Evolutionary conservation across 352 stramenopile genomes (phyloP).

Genomic region (Aphanomyces cochlioides): DNA sequence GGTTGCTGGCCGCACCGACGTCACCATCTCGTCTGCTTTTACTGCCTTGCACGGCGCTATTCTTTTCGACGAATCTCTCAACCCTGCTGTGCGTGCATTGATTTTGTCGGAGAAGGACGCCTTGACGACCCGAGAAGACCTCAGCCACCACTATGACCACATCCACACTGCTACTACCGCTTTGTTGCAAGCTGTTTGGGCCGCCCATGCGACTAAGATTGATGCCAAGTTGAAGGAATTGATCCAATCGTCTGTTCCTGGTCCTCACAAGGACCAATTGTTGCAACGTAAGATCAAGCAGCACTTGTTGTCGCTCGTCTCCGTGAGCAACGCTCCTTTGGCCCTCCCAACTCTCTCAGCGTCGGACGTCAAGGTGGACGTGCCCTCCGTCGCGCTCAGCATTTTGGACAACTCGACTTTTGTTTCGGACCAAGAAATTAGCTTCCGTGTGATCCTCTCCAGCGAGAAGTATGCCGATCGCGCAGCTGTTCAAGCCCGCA

Average conservation of each 20-base stretch:
- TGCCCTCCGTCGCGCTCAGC: slow-evolving; percentile 46
- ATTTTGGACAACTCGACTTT: slow-evolving; percentile 68
- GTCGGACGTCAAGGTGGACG: slow-evolving; percentile 26
- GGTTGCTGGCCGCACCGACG: slow-evolving; percentile 43
- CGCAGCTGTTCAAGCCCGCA: slow-evolving; percentile 56
- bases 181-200: slow-evolving; percentile 65
- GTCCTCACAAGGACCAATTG: slow-evolving; percentile 67
- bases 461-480: slow-evolving; percentile 58
- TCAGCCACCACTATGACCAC: slow-evolving; percentile 64
- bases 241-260: slow-evolving; percentile 39
- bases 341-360: slow-evolving; percentile 42
- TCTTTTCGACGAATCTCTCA: slow-evolving; percentile 63
- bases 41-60: slow-evolving; percentile 62
- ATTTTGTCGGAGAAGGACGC: slow-evolving; percentile 56
- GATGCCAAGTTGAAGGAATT: slow-evolving; percentile 58
- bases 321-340: slow-evolving; percentile 46
- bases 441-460: slow-evolving; percentile 61
- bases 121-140: slow-evolving; percentile 55
- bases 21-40: slow-evolving; percentile 56
- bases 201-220: slow-evolving; percentile 56
- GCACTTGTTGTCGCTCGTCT: slow-evolving; percentile 62
- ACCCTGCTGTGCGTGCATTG: slow-evolving; percentile 55
- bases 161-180: slow-evolving; percentile 63
- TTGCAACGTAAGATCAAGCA: slow-evolving; percentile 64
- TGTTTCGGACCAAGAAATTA: slow-evolving; percentile 54